Base-by-base conservation (phyloP, 2,329 filamentous ascomycete genomes). In the Biscogniauxia mediterranea region DNA sequence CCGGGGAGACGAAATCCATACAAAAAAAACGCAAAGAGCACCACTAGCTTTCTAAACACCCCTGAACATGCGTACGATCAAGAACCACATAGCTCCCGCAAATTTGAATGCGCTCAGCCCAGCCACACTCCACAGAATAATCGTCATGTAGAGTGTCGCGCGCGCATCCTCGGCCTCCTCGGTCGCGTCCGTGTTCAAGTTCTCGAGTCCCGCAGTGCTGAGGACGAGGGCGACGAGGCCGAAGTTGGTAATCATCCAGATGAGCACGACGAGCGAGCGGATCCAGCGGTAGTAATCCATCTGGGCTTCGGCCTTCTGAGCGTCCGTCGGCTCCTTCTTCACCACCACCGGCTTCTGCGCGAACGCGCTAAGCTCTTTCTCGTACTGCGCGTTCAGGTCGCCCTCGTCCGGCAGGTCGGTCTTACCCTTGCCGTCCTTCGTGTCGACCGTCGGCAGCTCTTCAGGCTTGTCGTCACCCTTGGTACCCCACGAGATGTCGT, bases 251-350 rank as follows among this genome's bases (percentile, higher is more conserved):
- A 98, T 92, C 84, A 99, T 97, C 95, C 95, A 99, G 67, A 90
- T 87, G 56, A 98, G 81, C 28, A 99, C 95, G 68, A 97, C 93
- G 26, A 92, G 87, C 20, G 91, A 96, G 64, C 95, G 87, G 75
- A 99, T 97, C 67, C 93, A 95, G 71, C 93, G 93, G 84, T 99
- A 99, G 79, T 98, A 99, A 75, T 99, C 95, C 81, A 97, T 92
- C 76, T 99, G 94, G 72, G 90, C 92, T 74, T 97, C 93, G 42
- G 87, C 83, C 52, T 84, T 78, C 68, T 86, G 81, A 0, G 79
- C 74, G 0, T 83, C 74, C 0, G 81, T 82, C 0, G 85, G 83
- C 0, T 80, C 70, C 70, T 86, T 87, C 76, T 89, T 87, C 64
- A 92, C 88, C 65, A 89, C 87, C 26, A 89, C 88, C 53, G 86